Conservation (phyloP, 108 stramenopile genomes). For the Cafeteria roenbergensis region DNA sequence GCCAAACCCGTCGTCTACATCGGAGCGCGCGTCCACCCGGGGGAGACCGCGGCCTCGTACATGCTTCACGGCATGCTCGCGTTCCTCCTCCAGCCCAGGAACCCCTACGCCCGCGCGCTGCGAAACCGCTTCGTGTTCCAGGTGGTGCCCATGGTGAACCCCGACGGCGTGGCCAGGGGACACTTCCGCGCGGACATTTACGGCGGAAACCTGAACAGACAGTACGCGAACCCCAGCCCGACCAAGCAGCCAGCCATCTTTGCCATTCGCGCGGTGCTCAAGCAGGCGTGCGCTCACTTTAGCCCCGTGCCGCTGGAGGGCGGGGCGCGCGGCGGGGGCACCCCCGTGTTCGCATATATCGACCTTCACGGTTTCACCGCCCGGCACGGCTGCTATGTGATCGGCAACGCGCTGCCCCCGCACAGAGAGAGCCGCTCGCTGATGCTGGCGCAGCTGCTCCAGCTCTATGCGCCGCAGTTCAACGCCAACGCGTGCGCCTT, state of each 20-base stretch:
- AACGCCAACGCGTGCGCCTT: slow-evolving; percentile 6
- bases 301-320: background rate
- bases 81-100: slow-evolving; percentile 27
- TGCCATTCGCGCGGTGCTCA: background rate
- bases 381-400: background rate
- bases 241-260: background rate
- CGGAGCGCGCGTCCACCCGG: slow-evolving; percentile 45
- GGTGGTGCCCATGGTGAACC: slow-evolving; percentile 51
- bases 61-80: slow-evolving; percentile 48
- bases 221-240: background rate
- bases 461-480: slow-evolving; percentile 9
- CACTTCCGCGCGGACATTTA: slow-evolving; percentile 31
- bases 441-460: background rate
- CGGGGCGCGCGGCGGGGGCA: background rate
- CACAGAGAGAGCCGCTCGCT: background rate
- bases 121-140: slow-evolving; percentile 38
- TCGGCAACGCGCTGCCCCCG: background rate
- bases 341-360: background rate
- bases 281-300: background rate
- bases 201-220: slow-evolving; percentile 4
- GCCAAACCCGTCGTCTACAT: slow-evolving; percentile 12
- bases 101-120: slow-evolving; percentile 24
- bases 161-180: slow-evolving; percentile 47
- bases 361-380: slow-evolving; percentile 10
- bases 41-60: slow-evolving; percentile 41